Base-by-base conservation (phyloP, 2,329 filamentous ascomycete genomes). In the Zymoseptoria pseudotritici region DNA sequence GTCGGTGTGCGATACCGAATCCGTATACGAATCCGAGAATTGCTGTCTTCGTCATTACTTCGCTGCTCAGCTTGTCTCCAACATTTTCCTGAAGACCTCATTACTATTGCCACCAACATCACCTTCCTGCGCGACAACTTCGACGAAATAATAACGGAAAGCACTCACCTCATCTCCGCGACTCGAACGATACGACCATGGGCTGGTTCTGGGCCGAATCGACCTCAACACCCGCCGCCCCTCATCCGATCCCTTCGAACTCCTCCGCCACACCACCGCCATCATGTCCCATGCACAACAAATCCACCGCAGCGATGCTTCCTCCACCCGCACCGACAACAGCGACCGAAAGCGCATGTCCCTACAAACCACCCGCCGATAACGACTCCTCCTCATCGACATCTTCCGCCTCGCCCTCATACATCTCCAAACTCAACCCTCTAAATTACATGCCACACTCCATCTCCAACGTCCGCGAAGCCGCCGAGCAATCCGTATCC, bases 401-500 rank as follows among this genome's bases (percentile, higher is more conserved):
- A 55, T 61, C 64, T 57, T 66, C 61, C 54, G 60, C 64, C 49
- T 66, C 69, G 42, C 72, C 76, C 50, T 83, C 84, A 0, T 82
- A 82, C 49, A 77, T 86, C 59, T 85, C 85, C n/a, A 86, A 83
- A 68, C 77, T 89, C 51, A 90, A 90, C 69, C 87, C 87, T 4
- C 82, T 99, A 57, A 99, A 99, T 79, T 97, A 93, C 80, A 99
- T 99, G 93, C 96, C 95, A 74, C 81, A 84, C 50, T 85, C 88
- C 63, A 81, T 97, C 53, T 93, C 92, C 6, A 93, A 97, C 77
- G 83, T 86, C 29, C 88, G 83, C 54, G 70, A 71, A 55, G 86
- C 90, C 2, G 79, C 85, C 0, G 80, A 89, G 63, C 94, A 99
- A 75, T 82, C 83, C 3, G 76, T 89, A 24, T 79, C 82, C 22